A percentile compares a stretch with the other conserved stretches of the same genome.
Evolutionary conservation across 1,284 basidiomycete genomes (phyloP).

Genomic region (Ganoderma sinense): DNA sequence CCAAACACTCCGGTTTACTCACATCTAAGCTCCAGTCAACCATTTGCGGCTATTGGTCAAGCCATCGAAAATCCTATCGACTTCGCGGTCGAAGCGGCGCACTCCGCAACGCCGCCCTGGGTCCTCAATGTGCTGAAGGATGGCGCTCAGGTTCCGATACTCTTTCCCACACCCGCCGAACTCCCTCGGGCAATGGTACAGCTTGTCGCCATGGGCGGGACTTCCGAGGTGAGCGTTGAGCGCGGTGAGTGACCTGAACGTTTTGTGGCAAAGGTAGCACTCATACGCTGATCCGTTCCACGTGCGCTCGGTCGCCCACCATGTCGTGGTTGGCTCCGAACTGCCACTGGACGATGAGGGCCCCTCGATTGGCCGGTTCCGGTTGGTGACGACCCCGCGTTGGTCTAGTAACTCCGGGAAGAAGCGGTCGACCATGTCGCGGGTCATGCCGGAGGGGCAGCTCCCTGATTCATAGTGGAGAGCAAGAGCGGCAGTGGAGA

Average conservation of each 20-base stretch:
- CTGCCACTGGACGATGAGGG: background rate
- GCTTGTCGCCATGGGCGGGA: slow-evolving; percentile 34
- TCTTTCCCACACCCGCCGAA: slow-evolving; percentile 34
- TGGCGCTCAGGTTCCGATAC: slow-evolving; percentile 38
- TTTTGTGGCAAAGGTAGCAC: slow-evolving; percentile 42
- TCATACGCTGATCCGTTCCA: slow-evolving; percentile 47
- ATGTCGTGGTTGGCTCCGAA: no score
- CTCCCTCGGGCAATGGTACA: slow-evolving; percentile 32
- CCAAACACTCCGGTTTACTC: no score
- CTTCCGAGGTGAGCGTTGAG: slow-evolving; percentile 32
- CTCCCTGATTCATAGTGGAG: slow-evolving; percentile 41
- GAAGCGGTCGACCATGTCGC: slow-evolving; percentile 35
- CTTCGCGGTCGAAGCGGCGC: no score
- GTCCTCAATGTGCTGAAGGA: slow-evolving; percentile 43
- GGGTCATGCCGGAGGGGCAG: slow-evolving; percentile 41
- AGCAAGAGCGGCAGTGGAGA: slow-evolving; percentile 39
- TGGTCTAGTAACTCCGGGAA: slow-evolving; percentile 36
- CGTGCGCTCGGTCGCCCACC: slow-evolving; percentile 41
- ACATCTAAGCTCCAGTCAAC: no score
- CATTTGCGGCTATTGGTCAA: no score
- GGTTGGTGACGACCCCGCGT: slow-evolving; percentile 42
- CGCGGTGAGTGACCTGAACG: slow-evolving; percentile 19
- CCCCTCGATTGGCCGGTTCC: slow-evolving; percentile 34
- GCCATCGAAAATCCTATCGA: no score
- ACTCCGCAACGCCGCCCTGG: no score